A percentile compares a stretch with the other conserved stretches of the same genome.
Evolutionary conservation across 2,329 filamentous ascomycete genomes (phyloP).

Genomic region (Pleoardoris graminearum): DNA sequence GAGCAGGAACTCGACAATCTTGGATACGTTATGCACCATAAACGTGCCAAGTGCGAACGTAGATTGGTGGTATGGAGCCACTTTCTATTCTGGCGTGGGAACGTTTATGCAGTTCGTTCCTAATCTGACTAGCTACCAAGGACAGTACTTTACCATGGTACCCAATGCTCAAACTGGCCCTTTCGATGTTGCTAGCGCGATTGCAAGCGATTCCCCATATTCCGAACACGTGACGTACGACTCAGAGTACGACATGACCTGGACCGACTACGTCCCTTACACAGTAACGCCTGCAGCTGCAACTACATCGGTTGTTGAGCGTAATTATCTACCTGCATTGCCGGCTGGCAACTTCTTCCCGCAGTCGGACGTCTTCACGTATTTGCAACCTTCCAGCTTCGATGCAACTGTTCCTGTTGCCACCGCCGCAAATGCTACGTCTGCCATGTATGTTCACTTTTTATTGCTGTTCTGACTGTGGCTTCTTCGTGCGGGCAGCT

Average conservation of each 20-base stretch:
- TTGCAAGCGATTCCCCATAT: constrained; percentile 27
- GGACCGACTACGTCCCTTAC: constrained; percentile 29
- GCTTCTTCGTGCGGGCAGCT: too few species aligned
- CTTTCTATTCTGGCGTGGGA: constrained; percentile 25
- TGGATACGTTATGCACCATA: constrained; percentile 35
- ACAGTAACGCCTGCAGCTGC: constrained; percentile 37
- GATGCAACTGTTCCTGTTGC: constrained; percentile 27
- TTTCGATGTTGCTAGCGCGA: constrained; percentile 32
- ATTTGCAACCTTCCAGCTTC: constrained; percentile 11
- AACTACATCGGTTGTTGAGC: constrained; percentile 33
- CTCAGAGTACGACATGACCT: constrained; percentile 24
- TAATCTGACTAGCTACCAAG: constrained; percentile 21
- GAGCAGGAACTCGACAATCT: background rate
- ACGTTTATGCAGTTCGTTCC: constrained; percentile 21
- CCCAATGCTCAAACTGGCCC: constrained; percentile 20
- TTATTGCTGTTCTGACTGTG: too few species aligned
- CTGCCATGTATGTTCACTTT: constrained; percentile 1
- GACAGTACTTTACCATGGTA: constrained; percentile 24
- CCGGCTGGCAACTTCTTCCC: constrained; percentile 28
- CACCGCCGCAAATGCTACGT: constrained; percentile 25
- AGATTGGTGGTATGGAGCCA: constrained; percentile 40
- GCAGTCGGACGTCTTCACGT: constrained; percentile 15
- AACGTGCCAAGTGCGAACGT: constrained; percentile 39
- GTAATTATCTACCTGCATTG: constrained; percentile 26
- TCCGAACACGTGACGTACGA: constrained; percentile 27